Conservation (phyloP, 116 monocot genomes). For the Phalaenopsis hybrid region DNA sequence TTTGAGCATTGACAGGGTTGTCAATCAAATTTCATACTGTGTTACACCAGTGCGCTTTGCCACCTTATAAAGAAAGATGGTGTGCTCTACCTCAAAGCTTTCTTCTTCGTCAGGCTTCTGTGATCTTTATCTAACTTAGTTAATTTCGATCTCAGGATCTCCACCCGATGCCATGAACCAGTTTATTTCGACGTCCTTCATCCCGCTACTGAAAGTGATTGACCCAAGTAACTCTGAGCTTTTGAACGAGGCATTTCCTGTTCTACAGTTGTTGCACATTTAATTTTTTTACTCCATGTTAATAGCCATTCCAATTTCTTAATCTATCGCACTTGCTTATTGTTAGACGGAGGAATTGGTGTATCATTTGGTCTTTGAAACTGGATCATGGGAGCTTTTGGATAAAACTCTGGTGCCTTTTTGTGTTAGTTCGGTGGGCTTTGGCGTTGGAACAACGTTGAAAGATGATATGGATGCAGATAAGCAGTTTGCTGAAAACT, state of each 20-base stretch:
- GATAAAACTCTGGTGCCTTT: conserved; percentile 47
- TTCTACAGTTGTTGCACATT: background rate
- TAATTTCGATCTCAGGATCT: conserved; percentile 6
- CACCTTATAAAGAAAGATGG: conserved; percentile 42
- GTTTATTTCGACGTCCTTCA: conserved; percentile 42
- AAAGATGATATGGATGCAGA: conserved; percentile 28
- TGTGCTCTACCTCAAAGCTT: conserved; percentile 14
- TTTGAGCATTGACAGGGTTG: conserved; percentile 8
- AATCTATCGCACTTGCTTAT: background rate
- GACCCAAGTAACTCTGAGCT: conserved; percentile 33
- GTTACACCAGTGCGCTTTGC: conserved; percentile 44
- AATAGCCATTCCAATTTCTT: background rate
- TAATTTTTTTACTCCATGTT: background rate
- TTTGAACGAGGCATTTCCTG: conserved; percentile 32
- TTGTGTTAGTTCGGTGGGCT: conserved; percentile 52
- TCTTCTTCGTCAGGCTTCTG: background rate
- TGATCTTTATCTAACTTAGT: background rate
- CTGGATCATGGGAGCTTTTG: conserved; percentile 35
- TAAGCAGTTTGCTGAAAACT: conserved; percentile 23
- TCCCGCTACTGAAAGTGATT: conserved; percentile 43
- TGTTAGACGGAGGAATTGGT: conserved; percentile 43
- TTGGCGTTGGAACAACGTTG: conserved; percentile 18
- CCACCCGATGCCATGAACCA: conserved; percentile 18
- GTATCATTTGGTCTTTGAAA: conserved; percentile 29
- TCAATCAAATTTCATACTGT: conserved; percentile 22